Evolutionary conservation across 345 rosid genomes (phyloP).

Genomic region (Populus davidiana): DNA sequence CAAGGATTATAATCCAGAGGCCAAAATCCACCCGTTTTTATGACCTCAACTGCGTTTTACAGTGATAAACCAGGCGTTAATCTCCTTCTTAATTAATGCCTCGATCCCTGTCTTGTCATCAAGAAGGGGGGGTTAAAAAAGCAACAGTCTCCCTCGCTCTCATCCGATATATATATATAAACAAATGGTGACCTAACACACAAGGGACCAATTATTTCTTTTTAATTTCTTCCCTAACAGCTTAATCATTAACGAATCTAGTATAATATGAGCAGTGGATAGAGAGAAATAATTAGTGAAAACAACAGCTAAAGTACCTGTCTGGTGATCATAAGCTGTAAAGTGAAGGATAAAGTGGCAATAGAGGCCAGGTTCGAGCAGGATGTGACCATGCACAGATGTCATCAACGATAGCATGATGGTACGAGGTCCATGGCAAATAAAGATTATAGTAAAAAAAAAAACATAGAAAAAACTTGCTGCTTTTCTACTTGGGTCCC

Average conservation of each 20-base stretch:
- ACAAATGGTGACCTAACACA: background rate
- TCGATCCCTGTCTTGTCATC: background rate
- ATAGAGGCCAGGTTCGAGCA: conserved; percentile 15
- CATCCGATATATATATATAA: background rate
- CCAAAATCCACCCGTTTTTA: background rate
- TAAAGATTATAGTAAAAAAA: background rate
- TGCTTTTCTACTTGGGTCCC: background rate
- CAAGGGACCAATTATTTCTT: background rate
- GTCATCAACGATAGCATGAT: background rate
- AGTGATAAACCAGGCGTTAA: background rate
- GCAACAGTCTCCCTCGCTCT: background rate
- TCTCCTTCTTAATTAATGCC: background rate
- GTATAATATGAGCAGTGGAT: background rate
- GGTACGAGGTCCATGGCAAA: conserved; percentile 19
- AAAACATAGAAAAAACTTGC: background rate
- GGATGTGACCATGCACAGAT: conserved; percentile 5
- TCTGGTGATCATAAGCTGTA: conserved; percentile 11
- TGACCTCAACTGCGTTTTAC: background rate
- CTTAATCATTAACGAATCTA: conserved; percentile 1
- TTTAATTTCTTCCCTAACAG: background rate
- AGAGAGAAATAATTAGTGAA: conserved; percentile 14
- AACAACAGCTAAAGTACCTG: conserved; percentile 9
- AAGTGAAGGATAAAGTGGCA: conserved; percentile 7
- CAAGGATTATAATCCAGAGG: background rate
- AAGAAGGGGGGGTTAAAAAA: background rate